A percentile compares a stretch with the other conserved stretches of the same genome.
Evolutionary conservation across 2,329 filamentous ascomycete species (phyloP).

Genomic region (Alternaria tenuissima): DNA sequence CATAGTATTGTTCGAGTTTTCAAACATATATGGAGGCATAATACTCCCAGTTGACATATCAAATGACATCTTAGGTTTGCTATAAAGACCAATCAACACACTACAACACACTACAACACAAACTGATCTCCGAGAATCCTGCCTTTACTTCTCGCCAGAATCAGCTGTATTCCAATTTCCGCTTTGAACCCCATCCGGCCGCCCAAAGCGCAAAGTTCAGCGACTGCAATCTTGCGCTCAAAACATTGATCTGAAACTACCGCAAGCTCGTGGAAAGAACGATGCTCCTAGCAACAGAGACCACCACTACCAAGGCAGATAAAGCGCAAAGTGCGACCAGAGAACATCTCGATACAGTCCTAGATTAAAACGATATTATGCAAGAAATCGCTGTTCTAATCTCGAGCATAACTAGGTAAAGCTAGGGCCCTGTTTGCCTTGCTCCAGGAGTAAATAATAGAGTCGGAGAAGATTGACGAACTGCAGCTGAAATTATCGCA

Average conservation of each 20-base stretch:
- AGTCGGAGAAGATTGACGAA: background rate
- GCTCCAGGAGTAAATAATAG: background rate
- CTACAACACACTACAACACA: background rate
- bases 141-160: background rate
- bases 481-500: background rate
- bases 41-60: background rate
- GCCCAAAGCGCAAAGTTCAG: background rate
- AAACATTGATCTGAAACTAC: conserved; percentile 2
- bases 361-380: background rate
- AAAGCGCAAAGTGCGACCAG: background rate
- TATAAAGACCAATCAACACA: background rate
- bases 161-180: background rate
- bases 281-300: background rate
- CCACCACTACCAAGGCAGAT: background rate
- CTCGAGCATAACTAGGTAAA: background rate
- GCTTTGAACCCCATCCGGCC: background rate
- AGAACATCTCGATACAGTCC: background rate
- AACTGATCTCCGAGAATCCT: background rate
- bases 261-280: background rate
- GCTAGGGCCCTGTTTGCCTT: background rate
- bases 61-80: background rate
- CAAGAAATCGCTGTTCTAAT: background rate
- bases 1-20: background rate
- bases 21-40: background rate
- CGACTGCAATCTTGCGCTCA: background rate